Conservation (phyloP, 163 green algal genomes). For the Smithsoniella earleae region DNA sequence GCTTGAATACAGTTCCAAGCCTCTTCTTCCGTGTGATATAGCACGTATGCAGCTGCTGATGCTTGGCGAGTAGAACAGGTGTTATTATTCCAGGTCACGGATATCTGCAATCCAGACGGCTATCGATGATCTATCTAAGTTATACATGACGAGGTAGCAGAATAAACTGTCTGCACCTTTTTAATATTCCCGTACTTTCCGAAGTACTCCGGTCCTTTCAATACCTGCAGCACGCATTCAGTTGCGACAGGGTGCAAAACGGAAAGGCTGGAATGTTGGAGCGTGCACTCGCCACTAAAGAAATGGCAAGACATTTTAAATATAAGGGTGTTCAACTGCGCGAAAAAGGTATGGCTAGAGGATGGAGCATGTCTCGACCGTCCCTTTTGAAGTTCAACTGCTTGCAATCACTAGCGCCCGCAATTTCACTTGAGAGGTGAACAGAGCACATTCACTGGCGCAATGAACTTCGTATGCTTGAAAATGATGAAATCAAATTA, state of each 20-base stretch:
- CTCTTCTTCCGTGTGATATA: slow-evolving; percentile 64
- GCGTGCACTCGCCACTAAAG: not conserved
- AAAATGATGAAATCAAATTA: no score
- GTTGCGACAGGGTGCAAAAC: no score
- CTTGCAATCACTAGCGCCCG: not conserved
- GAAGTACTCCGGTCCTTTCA: slow-evolving; percentile 67
- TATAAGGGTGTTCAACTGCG: not conserved
- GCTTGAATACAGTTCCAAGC: slow-evolving; percentile 70
- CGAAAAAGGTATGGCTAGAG: not conserved
- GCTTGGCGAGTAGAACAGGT: slow-evolving; percentile 44
- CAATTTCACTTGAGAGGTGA: no score
- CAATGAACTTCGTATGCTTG: no score
- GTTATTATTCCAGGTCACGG: slow-evolving; percentile 53
- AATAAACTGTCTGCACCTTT: slow-evolving; percentile 46
- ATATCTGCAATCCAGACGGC: slow-evolving; percentile 45
- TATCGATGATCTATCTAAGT: no score
- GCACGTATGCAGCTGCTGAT: slow-evolving; percentile 77
- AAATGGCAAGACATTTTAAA: not conserved
- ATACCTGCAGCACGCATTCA: slow-evolving; percentile 42
- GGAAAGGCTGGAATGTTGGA: not conserved
- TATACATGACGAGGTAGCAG: not conserved
- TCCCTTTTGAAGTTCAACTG: not conserved
- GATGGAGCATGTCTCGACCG: not conserved
- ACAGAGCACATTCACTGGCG: no score
- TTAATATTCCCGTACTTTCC: slow-evolving; percentile 74